phyloP scores from a whole-genome alignment of 1,139 yeast genomes.

The Dujonia santamariae region DNA sequence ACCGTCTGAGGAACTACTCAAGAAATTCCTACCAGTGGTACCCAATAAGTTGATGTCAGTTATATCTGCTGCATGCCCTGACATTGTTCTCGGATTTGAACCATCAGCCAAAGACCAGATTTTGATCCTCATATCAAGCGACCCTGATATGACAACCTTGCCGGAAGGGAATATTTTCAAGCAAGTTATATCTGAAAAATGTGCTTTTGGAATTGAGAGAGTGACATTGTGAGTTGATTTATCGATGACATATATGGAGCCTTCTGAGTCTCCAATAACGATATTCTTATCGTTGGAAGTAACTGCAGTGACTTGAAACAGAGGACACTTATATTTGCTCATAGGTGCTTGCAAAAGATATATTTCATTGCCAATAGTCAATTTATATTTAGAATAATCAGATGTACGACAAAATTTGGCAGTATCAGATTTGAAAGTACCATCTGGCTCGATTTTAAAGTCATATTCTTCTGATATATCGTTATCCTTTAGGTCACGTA shows the following conservation, averaged over 20 bases:
- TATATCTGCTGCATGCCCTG: conserved; percentile 44
- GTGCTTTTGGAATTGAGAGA: conserved; percentile 31
- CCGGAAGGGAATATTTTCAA: conserved; percentile 56
- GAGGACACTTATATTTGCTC: background rate
- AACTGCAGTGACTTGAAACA: conserved; percentile 11
- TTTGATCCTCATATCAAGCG: conserved; percentile 54
- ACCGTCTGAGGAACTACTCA: conserved; percentile 53
- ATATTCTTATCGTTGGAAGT: conserved; percentile 24
- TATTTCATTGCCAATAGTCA: too few relatives aligned
- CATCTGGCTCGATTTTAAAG: too few relatives aligned
- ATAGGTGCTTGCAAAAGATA: conserved; percentile 1
- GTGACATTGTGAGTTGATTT: conserved; percentile 7
- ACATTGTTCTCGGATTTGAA: conserved; percentile 45
- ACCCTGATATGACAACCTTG: conserved; percentile 52
- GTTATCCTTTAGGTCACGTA: background rate
- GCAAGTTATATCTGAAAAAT: conserved; percentile 37
- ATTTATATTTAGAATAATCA: too few relatives aligned
- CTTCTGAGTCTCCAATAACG: conserved; percentile 43
- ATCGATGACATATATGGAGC: conserved; percentile 28
- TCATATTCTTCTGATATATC: too few relatives aligned
- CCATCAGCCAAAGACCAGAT: conserved; percentile 59
- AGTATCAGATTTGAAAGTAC: too few relatives aligned
- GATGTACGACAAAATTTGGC: too few relatives aligned
- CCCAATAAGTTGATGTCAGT: conserved; percentile 51
- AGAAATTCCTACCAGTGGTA: conserved; percentile 56